These are phyloP conservation scores for Coprinopsis strossmayeri DNA, from an alignment of 768 basidiomycete genomes.

Conservation along the genomic window DNA sequence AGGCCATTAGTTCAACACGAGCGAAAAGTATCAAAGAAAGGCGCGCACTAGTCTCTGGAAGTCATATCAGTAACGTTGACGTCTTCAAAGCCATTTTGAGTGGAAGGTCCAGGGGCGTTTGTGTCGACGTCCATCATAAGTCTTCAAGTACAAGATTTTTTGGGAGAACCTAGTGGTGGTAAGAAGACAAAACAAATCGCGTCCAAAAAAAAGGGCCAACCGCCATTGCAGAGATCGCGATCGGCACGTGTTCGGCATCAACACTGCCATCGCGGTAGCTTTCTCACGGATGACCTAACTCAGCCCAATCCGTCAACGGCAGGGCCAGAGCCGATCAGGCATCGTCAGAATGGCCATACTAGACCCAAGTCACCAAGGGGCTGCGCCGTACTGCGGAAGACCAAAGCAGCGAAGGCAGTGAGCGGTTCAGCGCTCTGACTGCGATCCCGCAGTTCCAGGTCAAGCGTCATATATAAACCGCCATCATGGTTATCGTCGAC, in stretches of 20 bases:
- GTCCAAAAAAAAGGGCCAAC: neutral
- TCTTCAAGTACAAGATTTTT: neutral
- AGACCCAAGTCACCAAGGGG: too few relatives aligned
- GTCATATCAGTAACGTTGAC: constrained; percentile 52
- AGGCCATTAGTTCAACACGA: too few relatives aligned
- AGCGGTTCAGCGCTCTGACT: neutral
- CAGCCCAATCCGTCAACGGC: too few relatives aligned
- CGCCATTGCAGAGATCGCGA: neutral
- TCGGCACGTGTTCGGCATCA: constrained; percentile 1
- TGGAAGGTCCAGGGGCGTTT: constrained; percentile 24
- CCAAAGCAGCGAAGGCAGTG: neutral
- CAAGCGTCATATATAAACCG: neutral
- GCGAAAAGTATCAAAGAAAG: constrained; percentile 24
- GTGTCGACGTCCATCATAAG: constrained; percentile 4
- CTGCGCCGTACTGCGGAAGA: too few relatives aligned
- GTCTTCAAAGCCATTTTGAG: constrained; percentile 16
- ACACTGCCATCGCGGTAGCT: neutral
- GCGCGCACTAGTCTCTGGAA: constrained; percentile 75
- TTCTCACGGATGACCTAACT: too few relatives aligned
- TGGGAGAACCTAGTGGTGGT: neutral
- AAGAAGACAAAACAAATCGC: neutral
- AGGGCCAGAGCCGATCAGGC: too few relatives aligned
- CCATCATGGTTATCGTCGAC: constrained; percentile 5
- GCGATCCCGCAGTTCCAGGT: neutral
- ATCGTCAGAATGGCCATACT: too few relatives aligned